Evolutionary conservation across 352 stramenopile genomes (phyloP), one percentile per base, ranked within the genome.

Genomic region (Pythium chondricola): DNA sequence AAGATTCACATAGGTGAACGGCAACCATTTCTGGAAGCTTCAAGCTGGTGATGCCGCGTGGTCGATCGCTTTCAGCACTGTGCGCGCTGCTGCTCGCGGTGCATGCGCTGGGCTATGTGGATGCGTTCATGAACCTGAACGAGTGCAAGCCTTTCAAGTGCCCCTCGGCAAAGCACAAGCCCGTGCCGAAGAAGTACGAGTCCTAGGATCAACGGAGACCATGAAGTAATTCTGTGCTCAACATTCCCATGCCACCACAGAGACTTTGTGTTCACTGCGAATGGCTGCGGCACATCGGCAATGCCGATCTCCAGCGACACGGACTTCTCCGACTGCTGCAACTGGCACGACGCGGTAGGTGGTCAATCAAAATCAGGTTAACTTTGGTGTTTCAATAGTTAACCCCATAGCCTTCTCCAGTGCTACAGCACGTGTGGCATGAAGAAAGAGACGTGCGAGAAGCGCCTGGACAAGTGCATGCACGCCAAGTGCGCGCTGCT

Each of bases 361-460:
- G 18, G 6, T n/a, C 11, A 30, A n/a, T n/a, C n/a, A n/a, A n/a
- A n/a, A n/a, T n/a, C n/a, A n/a, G 40, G 25, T 26, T 18, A 16
- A 30, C 25, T 7, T 5, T 43, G 25, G 48, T 1, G 14, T 52
- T n/a, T n/a, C n/a, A n/a, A n/a, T n/a, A n/a, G n/a, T n/a, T n/a
- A n/a, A n/a, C n/a, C n/a, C n/a, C n/a, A n/a, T n/a, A 27, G 4
- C 17, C 4, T 40, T 59, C 21, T 18, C 6, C 33, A 90, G 76
- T 91, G 80, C 57, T 91, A 91, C 61, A 85, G 76, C 52, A 66
- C 56, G n/a, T 91, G 80, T 25, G 80, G 80, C 18, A 88, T 91
- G 61, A 68, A 77, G 38, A 91, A 91, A 43, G 39, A 43, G 38
- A 68, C 62, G 41, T 91, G 80, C 42, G 80, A 91, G 52, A 81